Conservation (phyloP, 1,284 basidiomycete species). For the Austroboletus niveus region DNA sequence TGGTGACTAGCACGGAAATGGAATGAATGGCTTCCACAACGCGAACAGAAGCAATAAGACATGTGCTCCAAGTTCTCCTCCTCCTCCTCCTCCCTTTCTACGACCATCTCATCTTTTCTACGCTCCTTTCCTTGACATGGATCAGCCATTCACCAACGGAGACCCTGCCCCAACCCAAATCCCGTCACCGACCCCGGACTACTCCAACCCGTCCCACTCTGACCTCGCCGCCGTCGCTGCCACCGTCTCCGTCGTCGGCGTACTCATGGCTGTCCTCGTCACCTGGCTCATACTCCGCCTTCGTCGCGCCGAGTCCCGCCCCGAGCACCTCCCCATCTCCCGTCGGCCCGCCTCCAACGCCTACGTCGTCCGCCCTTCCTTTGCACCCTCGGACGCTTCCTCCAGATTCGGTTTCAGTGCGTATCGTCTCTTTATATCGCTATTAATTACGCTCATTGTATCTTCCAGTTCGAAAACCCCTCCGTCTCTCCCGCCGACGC, state of each 20-base stretch:
- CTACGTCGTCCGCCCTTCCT: constrained; percentile 20
- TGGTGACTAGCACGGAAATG: too few species aligned
- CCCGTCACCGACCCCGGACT: constrained; percentile 3
- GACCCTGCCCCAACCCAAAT: background rate
- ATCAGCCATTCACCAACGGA: background rate
- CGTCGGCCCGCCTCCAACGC: constrained; percentile 8
- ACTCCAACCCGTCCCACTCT: constrained; percentile 13
- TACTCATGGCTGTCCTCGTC: constrained; percentile 24
- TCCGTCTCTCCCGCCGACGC: constrained; percentile 22
- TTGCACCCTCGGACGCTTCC: constrained; percentile 26
- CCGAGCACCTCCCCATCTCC: constrained; percentile 1
- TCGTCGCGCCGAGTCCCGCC: constrained; percentile 8
- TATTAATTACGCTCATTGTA: background rate
- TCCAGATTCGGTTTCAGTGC: constrained; percentile 30
- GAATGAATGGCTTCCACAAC: too few species aligned
- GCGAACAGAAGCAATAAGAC: too few species aligned
- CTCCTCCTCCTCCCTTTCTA: too few species aligned
- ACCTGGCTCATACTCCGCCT: constrained; percentile 28
- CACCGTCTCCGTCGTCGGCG: constrained; percentile 27
- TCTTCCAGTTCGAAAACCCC: constrained; percentile 23
- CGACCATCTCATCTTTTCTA: too few species aligned
- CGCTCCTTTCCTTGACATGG: background rate
- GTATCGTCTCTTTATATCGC: background rate
- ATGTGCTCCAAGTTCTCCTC: too few species aligned
- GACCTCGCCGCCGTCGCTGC: constrained; percentile 25